Evolutionary conservation across 2,329 filamentous ascomycete species (phyloP).

Genomic region (Parafenestella ontariensis): DNA sequence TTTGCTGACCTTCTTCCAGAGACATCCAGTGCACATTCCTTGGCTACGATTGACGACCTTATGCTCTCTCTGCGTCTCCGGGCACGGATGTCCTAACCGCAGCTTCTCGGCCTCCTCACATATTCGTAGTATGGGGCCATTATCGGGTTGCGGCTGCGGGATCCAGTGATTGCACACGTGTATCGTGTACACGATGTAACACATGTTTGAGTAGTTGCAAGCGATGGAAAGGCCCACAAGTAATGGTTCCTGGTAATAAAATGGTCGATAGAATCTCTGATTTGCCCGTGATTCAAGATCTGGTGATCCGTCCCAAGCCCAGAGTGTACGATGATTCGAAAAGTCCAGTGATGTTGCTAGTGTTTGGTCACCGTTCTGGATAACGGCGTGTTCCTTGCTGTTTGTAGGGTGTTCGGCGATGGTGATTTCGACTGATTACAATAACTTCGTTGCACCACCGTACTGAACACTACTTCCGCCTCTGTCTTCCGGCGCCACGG

Average conservation of each 20-base stretch:
- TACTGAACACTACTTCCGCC: background rate
- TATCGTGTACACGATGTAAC: slow-evolving; percentile 42
- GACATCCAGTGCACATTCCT: slow-evolving; percentile 40
- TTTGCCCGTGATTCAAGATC: background rate
- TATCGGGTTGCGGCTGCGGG: slow-evolving; percentile 34
- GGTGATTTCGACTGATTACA: background rate
- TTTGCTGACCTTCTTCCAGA: slow-evolving; percentile 27
- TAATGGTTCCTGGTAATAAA: background rate
- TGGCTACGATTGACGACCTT: slow-evolving; percentile 41
- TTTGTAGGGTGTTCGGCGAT: background rate
- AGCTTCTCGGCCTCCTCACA: slow-evolving; percentile 36
- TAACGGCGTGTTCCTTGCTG: no score
- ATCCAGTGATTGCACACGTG: slow-evolving; percentile 44
- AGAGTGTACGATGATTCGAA: background rate
- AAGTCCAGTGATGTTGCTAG: background rate
- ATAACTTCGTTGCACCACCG: background rate
- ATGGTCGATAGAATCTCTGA: background rate
- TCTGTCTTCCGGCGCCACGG: background rate
- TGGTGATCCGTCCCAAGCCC: background rate
- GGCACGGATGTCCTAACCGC: slow-evolving; percentile 36
- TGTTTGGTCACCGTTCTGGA: background rate
- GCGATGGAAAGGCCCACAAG: background rate
- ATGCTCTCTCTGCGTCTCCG: slow-evolving; percentile 36
- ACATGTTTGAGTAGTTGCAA: slow-evolving; percentile 27
- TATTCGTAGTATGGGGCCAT: slow-evolving; percentile 37